Evolutionary conservation across 164 flowering plant genomes (phyloP).

Genomic region (Stephania cephalantha): DNA sequence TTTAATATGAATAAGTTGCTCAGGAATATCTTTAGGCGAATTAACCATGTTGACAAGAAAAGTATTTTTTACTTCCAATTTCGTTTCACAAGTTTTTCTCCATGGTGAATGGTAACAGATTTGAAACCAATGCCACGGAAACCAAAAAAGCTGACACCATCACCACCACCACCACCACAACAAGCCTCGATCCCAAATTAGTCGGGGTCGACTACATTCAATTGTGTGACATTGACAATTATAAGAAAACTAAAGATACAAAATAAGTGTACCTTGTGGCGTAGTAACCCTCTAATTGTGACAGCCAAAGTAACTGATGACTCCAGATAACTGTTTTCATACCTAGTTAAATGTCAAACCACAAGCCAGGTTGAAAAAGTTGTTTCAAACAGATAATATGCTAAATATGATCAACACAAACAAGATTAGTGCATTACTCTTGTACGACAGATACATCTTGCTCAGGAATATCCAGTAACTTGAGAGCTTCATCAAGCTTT

Average conservation of each 20-base stretch:
- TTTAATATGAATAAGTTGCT: too few relatives aligned
- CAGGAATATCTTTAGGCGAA: too few relatives aligned
- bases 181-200: too few relatives aligned
- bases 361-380: conserved; percentile 1
- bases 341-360: conserved; percentile 26
- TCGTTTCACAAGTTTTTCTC: neutral
- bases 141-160: neutral
- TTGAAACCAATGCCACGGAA: neutral
- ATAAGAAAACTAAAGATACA: neutral
- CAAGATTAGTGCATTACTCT: conserved; percentile 29
- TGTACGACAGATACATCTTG: conserved; percentile 23
- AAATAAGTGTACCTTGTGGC: conserved; percentile 48
- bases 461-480: conserved; percentile 52
- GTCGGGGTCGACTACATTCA: neutral
- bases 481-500: conserved; percentile 74
- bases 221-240: conserved; percentile 1
- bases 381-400: neutral
- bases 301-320: conserved; percentile 41
- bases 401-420: conserved; percentile 6
- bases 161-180: too few relatives aligned
- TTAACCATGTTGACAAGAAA: too few relatives aligned
- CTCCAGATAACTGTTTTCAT: conserved; percentile 27
- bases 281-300: conserved; percentile 59
- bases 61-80: too few relatives aligned
- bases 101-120: neutral